Percentiles rank a stretch among this genome's conserved stretches.
phyloP scores from a whole-genome alignment of 441 rosid species.

The Populus hybrid region DNA sequence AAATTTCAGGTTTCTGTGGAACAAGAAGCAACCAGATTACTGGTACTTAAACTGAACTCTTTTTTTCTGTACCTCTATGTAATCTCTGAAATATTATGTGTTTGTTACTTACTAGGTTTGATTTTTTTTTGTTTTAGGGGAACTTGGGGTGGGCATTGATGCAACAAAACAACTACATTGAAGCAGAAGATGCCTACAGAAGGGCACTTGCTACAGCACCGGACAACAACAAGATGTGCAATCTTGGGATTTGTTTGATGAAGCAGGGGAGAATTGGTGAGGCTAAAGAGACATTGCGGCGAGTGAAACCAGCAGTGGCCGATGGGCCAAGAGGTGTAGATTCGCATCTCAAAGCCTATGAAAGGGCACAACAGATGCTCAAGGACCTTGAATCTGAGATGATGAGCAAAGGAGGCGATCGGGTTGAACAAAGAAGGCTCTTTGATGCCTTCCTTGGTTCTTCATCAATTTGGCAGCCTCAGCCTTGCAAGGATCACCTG shows the following conservation, averaged over 20 bases:
- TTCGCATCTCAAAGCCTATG: constrained; percentile 93
- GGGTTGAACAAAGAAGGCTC: constrained; percentile 74
- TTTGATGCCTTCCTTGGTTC: constrained; percentile 84
- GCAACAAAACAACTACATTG: constrained; percentile 78
- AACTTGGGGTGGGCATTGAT: constrained; percentile 94
- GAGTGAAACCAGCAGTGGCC: constrained; percentile 68
- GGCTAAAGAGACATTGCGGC: constrained; percentile 71
- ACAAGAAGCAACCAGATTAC: constrained; percentile 84
- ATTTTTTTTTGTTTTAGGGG: constrained; percentile 38
- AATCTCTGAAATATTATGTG: neutral
- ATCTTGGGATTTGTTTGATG: constrained; percentile 95
- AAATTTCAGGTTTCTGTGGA: constrained; percentile 93
- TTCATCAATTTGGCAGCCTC: constrained; percentile 93
- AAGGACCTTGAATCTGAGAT: constrained; percentile 77
- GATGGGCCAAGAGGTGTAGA: constrained; percentile 88
- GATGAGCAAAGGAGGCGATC: constrained; percentile 71
- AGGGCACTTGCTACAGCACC: constrained; percentile 68
- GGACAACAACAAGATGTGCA: constrained; percentile 96
- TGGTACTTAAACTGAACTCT: constrained; percentile 33
- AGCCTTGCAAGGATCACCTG: constrained; percentile 71
- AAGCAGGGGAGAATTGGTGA: constrained; percentile 81
- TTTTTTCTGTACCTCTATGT: neutral
- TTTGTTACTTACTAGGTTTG: neutral
- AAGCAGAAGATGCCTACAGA: constrained; percentile 89
- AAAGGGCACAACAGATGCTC: constrained; percentile 95